Conservation (phyloP, 2,329 filamentous ascomycete genomes). For the Fusarium floridanum region DNA sequence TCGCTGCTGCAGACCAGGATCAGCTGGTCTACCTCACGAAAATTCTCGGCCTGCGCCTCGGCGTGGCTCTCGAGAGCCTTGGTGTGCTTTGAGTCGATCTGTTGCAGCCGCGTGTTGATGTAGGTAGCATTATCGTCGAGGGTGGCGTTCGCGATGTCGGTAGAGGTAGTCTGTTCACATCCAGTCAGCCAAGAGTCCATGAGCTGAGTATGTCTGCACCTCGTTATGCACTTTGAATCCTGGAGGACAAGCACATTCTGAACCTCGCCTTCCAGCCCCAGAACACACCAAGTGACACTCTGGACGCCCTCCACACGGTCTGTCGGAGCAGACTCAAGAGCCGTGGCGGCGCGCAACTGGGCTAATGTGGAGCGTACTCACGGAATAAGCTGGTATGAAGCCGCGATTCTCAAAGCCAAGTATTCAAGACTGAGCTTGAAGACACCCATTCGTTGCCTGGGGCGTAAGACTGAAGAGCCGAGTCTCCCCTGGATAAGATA, state of each 20-base stretch:
- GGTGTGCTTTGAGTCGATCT: background rate
- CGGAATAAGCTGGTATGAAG: slow-evolving; percentile 15
- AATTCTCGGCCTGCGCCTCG: background rate
- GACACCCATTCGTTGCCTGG: background rate
- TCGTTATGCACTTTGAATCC: slow-evolving; percentile 26
- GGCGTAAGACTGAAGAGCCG: background rate
- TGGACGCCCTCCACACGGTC: slow-evolving; percentile 18
- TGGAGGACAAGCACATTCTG: slow-evolving; percentile 5
- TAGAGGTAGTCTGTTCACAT: slow-evolving; percentile 6
- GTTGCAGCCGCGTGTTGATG: background rate
- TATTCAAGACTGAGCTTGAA: slow-evolving; percentile 17
- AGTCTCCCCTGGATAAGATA: background rate
- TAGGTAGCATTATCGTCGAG: background rate
- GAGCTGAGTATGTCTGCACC: slow-evolving; percentile 41
- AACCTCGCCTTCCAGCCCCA: slow-evolving; percentile 28
- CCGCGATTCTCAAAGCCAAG: slow-evolving; percentile 14
- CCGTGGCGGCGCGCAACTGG: slow-evolving; percentile 9
- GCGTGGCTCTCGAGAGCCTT: background rate
- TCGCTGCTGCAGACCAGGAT: background rate
- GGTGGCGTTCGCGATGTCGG: too few relatives aligned
- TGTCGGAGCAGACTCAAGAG: background rate
- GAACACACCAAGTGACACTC: slow-evolving; percentile 24
- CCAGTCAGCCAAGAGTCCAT: slow-evolving; percentile 30
- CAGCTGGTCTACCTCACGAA: background rate
- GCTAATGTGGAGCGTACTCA: slow-evolving; percentile 7